Conservation (phyloP, 2,329 filamentous ascomycete species). For the Ophiognomonia clavigignenti-juglandacearum region DNA sequence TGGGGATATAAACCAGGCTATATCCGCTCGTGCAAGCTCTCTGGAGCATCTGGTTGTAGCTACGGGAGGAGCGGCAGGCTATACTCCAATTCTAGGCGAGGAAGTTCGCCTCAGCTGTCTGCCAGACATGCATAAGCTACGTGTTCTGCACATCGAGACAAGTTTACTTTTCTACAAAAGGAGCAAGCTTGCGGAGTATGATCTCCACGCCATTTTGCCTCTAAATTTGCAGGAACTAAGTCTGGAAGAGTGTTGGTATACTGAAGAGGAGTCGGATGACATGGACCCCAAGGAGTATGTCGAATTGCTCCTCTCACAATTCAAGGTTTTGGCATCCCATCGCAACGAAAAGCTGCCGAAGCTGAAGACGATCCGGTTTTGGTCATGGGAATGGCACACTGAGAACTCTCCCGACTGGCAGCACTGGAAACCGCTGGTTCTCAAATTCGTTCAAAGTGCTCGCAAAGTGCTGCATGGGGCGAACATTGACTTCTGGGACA, state of each 20-base stretch:
- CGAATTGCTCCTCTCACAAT: neutral
- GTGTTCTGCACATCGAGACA: neutral
- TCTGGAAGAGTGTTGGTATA: neutral
- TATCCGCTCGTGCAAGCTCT: neutral
- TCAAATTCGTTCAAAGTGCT: too few relatives aligned
- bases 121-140: neutral
- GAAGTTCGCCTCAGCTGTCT: neutral
- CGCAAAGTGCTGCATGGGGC: too few relatives aligned
- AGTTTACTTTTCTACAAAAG: neutral
- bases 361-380: neutral
- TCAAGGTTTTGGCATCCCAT: neutral
- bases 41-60: neutral
- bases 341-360: neutral
- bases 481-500: too few relatives aligned
- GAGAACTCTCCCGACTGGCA: neutral
- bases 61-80: neutral
- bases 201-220: neutral
- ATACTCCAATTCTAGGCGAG: neutral
- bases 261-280: neutral
- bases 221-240: neutral
- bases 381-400: neutral
- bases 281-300: neutral
- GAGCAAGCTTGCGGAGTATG: neutral
- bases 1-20: neutral
- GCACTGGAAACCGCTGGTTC: neutral